Base-by-base conservation (phyloP, 129 eudicot genomes). In the Flaveria sonorensis region DNA sequence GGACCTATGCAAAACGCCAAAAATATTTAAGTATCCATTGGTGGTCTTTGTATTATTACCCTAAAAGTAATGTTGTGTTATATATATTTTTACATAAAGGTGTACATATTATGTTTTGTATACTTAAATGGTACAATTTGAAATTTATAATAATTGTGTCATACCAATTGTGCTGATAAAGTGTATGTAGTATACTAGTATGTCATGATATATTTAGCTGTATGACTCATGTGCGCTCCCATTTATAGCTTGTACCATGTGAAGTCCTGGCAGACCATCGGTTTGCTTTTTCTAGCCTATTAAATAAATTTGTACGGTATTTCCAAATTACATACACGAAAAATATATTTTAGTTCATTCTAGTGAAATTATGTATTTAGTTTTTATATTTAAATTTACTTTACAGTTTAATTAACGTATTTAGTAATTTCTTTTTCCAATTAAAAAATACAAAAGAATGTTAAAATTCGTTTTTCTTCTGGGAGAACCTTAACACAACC, bases 21-120 rank as follows among this genome's bases (percentile, higher is more conserved):
- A 60, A 47, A 32, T 61, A 73, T 40, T 57, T 73, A 57, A 73
- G 55, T 23, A 57, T 42, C 2, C 70, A 74, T 56, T 15, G 75
- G 70, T 77, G 75, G 75, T 16, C 59, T 78, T 69, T 69, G 81
- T 78, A 78, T 57, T 69, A 69, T 78, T 78, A 69, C 56, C 50
- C 42, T 40, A 68, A 64, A 77, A 77, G 75, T 56, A 19, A 50
- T 68, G 68, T 43, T 48, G 16, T 48, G 1, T 9, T 1, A 36
- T 56, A 43, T 69, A 16, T 75, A 43, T 77, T 30, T 68, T 55
- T 20, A 68, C 47, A 67, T 51, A 51, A 19, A 77, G 32, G 13
- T 67, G 39, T 56, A 46, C 3, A 53, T 14, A 10, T 30, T n/a
- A n/a, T 61, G 20, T 45, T 61, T 26, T 45, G 26, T 14, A 60